These are phyloP conservation scores for Eustoma russellianum DNA, from an alignment of 257 asterid species.

Conservation along the genomic window DNA sequence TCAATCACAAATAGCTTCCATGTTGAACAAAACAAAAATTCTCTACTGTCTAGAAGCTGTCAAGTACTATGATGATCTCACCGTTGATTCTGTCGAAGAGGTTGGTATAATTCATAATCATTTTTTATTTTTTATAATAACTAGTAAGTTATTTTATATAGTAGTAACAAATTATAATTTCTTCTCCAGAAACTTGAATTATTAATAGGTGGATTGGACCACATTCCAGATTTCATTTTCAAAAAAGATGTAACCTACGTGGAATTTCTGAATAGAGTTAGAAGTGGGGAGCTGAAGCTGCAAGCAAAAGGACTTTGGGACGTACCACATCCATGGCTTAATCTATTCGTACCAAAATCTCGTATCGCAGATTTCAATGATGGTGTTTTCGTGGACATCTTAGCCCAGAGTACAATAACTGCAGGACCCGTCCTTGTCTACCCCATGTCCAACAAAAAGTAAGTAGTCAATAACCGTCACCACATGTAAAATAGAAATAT, in stretches of 20 bases:
- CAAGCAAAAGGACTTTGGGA: constrained; percentile 26
- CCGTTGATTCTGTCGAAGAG: constrained; percentile 21
- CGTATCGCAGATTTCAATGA: constrained; percentile 39
- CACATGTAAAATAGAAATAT: no score
- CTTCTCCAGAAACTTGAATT: constrained; percentile 27
- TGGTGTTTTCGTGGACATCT: constrained; percentile 49
- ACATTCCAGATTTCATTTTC: constrained; percentile 29
- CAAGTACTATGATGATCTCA: constrained; percentile 39
- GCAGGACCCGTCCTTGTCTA: constrained; percentile 65
- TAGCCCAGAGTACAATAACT: constrained; percentile 35
- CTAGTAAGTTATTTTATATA: neutral
- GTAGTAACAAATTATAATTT: neutral
- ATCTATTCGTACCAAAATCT: constrained; percentile 65
- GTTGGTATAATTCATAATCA: constrained; percentile 19
- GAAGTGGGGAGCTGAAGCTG: constrained; percentile 31
- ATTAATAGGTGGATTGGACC: constrained; percentile 24
- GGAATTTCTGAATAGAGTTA: constrained; percentile 55
- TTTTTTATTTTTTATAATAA: neutral
- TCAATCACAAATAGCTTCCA: constrained; percentile 32
- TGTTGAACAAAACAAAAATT: constrained; percentile 25
- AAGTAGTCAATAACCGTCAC: neutral
- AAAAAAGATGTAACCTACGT: constrained; percentile 27
- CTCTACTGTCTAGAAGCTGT: constrained; percentile 46
- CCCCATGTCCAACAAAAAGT: constrained; percentile 48
- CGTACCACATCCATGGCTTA: constrained; percentile 79